These are phyloP conservation scores for Elymus sibiricus DNA, from an alignment of 176 grass and related monocot genomes.

Conservation along the genomic window DNA sequence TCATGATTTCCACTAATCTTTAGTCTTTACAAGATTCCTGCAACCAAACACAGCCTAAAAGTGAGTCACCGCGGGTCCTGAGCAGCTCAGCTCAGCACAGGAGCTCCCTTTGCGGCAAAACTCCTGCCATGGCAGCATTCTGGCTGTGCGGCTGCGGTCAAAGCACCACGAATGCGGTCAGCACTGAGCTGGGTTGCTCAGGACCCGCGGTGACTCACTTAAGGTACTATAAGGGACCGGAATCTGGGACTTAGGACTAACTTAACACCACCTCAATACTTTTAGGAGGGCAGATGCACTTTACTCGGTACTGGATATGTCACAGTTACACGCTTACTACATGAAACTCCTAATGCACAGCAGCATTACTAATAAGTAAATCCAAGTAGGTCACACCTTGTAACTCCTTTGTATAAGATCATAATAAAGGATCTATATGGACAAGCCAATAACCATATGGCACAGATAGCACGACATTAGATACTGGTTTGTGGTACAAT, in stretches of 20 bases:
- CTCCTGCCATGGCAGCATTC: background rate
- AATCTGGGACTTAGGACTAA: background rate
- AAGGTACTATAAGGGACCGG: background rate
- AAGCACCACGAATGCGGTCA: background rate
- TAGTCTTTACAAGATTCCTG: background rate
- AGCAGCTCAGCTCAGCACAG: background rate
- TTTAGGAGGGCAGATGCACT: background rate
- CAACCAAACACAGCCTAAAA: background rate
- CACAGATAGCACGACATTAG: background rate
- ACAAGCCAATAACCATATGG: background rate
- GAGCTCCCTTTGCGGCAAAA: background rate
- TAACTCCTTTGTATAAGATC: background rate
- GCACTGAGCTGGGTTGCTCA: background rate
- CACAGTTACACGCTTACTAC: background rate
- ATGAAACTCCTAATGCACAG: background rate
- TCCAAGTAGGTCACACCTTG: background rate
- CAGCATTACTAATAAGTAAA: constrained; percentile 10
- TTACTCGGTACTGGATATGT: background rate
- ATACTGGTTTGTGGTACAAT: constrained; percentile 2
- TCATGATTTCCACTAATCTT: background rate
- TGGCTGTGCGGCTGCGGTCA: background rate
- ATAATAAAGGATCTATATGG: background rate
- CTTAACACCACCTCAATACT: background rate
- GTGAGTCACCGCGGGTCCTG: background rate
- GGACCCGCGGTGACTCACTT: background rate